Conservation (phyloP, 208 protist species). For the Leishmania tropica region DNA sequence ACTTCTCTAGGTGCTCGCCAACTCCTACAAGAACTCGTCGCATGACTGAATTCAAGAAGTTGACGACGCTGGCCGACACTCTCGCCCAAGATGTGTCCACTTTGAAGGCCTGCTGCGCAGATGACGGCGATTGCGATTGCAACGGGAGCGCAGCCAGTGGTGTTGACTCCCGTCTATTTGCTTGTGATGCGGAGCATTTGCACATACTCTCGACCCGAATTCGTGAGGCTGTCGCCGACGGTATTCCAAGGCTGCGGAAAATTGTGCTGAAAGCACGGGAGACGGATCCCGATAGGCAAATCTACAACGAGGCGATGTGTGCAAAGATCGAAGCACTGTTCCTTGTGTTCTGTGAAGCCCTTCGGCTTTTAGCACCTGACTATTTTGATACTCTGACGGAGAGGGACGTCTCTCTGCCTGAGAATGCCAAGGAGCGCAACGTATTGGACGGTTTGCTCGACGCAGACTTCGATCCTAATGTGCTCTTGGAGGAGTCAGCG, state of each 20-base stretch:
- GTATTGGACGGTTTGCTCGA: constrained; percentile 8
- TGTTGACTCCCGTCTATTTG: background rate
- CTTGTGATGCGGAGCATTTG: constrained; percentile 4
- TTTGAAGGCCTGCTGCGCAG: background rate
- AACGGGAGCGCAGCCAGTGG: background rate
- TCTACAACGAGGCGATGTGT: constrained; percentile 92
- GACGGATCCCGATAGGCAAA: constrained; percentile 80
- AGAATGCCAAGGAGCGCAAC: background rate
- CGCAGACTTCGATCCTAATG: constrained; percentile 11
- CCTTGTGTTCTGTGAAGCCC: constrained; percentile 32
- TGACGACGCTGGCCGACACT: constrained; percentile 15
- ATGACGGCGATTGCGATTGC: background rate
- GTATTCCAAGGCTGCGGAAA: constrained; percentile 58
- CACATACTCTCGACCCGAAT: constrained; percentile 14
- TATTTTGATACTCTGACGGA: background rate
- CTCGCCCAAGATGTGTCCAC: constrained; percentile 19
- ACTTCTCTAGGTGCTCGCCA: background rate
- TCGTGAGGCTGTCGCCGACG: constrained; percentile 14
- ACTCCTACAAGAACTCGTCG: background rate
- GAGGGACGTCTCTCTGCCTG: background rate
- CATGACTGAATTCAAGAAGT: constrained; percentile 39
- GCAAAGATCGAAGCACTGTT: constrained; percentile 79
- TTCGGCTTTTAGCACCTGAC: constrained; percentile 8
- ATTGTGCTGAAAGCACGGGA: constrained; percentile 73
- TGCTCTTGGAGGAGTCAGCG: constrained; percentile 38